These are phyloP conservation scores for Prototheca wickerhamii DNA, from an alignment of 163 green algal species.

Conservation along the genomic window DNA sequence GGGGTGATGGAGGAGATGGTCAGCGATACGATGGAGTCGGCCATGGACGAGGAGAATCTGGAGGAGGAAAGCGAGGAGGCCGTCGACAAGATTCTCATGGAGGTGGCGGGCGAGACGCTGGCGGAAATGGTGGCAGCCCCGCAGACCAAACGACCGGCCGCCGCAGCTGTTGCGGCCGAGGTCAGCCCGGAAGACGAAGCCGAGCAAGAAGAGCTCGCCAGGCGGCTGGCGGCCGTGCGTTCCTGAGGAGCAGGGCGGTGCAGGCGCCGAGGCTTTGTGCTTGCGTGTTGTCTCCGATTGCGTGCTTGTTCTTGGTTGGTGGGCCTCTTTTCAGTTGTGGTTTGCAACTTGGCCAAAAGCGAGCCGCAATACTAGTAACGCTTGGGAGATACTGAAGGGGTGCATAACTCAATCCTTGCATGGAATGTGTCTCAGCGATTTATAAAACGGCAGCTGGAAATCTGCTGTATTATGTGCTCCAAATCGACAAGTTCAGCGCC, in stretches of 20 bases:
- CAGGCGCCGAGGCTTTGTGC: no score
- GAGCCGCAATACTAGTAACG: no score
- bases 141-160: constrained; percentile 5
- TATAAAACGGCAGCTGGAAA: no score
- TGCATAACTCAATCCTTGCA: no score
- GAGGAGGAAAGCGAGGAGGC: constrained; percentile 32
- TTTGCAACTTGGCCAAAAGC: no score
- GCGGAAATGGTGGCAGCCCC: constrained; percentile 38
- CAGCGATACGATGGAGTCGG: constrained; percentile 44
- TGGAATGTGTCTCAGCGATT: no score
- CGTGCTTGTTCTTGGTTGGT: no score
- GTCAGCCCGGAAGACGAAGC: constrained; percentile 5
- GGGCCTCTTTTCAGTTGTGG: no score
- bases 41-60: constrained; percentile 17
- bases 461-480: no score
- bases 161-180: neutral
- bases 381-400: no score
- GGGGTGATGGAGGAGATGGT: constrained; percentile 95
- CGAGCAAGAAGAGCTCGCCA: constrained; percentile 27
- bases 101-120: constrained; percentile 63
- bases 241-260: neutral
- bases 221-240: constrained; percentile 38
- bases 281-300: no score
- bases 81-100: constrained; percentile 48
- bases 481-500: no score